phyloP scores from a whole-genome alignment of 1,284 basidiomycete species.

The Pseudozyma thailandica region DNA sequence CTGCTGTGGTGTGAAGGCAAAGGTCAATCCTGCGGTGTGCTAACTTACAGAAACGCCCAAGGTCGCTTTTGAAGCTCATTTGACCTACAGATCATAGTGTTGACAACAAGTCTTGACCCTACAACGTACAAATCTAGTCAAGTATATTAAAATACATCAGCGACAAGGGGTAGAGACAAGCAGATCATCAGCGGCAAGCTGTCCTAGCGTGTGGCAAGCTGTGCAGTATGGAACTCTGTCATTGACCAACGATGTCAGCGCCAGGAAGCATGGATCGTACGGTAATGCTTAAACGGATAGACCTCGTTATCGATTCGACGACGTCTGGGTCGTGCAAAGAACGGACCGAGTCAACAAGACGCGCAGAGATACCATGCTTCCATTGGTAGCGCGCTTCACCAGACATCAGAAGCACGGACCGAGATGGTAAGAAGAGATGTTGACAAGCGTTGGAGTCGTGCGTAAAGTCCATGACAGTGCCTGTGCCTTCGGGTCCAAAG shows the following conservation, averaged over 20 bases:
- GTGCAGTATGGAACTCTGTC: no score
- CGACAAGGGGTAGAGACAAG: no score
- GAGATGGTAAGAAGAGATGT: constrained; percentile 68
- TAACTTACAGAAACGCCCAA: no score
- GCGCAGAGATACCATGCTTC: constrained; percentile 69
- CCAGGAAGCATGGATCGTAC: constrained; percentile 52
- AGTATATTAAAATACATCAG: no score
- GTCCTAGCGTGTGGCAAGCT: no score
- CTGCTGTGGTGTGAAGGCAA: no score
- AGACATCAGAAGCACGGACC: constrained; percentile 68
- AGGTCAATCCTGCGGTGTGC: no score
- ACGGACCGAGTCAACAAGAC: constrained; percentile 26
- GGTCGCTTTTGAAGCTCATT: no score
- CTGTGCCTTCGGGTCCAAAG: constrained; percentile 38
- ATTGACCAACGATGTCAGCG: constrained; percentile 46
- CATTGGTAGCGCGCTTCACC: constrained; percentile 70
- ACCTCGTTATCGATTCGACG: constrained; percentile 15
- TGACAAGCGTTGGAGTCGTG: constrained; percentile 2
- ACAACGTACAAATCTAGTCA: no score
- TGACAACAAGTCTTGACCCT: no score
- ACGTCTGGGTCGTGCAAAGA: neutral
- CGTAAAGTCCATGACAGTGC: constrained; percentile 55
- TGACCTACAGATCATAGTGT: no score
- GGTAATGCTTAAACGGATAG: constrained; percentile 52
- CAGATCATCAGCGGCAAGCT: no score